Evolutionary conservation across 2,329 filamentous ascomycete genomes (phyloP).

Genomic region (Xylariaceae sp.): DNA sequence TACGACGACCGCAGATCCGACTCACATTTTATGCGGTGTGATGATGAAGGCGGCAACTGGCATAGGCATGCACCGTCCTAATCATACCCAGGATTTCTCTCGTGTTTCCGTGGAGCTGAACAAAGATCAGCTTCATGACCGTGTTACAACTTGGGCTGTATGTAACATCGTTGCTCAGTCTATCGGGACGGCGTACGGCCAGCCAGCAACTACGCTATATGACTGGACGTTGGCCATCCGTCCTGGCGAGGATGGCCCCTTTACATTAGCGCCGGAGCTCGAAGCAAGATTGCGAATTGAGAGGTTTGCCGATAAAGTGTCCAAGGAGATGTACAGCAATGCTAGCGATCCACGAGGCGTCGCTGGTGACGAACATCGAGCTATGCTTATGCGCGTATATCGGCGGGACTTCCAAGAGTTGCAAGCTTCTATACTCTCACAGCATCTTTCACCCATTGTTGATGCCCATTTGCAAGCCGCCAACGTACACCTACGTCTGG

Average conservation of each 20-base stretch:
- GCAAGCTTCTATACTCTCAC: constrained; percentile 54
- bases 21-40: constrained; percentile 73
- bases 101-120: constrained; percentile 68
- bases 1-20: constrained; percentile 72
- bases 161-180: constrained; percentile 80
- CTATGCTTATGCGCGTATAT: constrained; percentile 62
- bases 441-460: constrained; percentile 52
- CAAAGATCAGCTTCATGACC: constrained; percentile 72
- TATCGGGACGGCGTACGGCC: constrained; percentile 77
- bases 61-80: constrained; percentile 74
- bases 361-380: constrained; percentile 60
- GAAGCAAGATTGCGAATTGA: constrained; percentile 66
- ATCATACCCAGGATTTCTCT: constrained; percentile 78
- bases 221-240: constrained; percentile 65
- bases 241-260: constrained; percentile 54
- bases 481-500: constrained; percentile 67
- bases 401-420: constrained; percentile 60
- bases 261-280: constrained; percentile 56
- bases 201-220: constrained; percentile 72
- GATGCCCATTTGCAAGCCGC: constrained; percentile 67
- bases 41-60: constrained; percentile 87
- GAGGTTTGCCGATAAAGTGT: constrained; percentile 70
- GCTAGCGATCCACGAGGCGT: constrained; percentile 66
- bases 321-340: constrained; percentile 74
- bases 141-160: constrained; percentile 76